phyloP scores from a whole-genome alignment of 352 stramenopile species.

The Phytophthora pluvialis region DNA sequence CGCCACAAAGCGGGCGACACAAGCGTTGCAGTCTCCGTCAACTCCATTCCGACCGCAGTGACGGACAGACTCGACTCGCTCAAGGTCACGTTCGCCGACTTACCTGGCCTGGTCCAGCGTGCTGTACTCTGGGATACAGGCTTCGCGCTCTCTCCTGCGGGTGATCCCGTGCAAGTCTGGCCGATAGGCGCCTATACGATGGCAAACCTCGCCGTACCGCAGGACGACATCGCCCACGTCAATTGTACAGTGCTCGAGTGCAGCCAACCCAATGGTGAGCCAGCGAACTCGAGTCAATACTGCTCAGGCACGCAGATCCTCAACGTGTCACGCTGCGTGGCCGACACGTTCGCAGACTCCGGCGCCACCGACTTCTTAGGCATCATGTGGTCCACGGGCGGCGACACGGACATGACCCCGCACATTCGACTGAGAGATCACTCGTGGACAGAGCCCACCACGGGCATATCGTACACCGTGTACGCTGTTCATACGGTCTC shows the following conservation, averaged over 20 bases:
- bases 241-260: constrained; percentile 38
- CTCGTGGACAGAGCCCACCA: constrained; percentile 30
- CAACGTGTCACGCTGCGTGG: constrained; percentile 37
- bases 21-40: constrained; percentile 10
- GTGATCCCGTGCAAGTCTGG: constrained; percentile 34
- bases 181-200: constrained; percentile 32
- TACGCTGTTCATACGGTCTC: constrained; percentile 34
- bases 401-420: constrained; percentile 21
- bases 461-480: constrained; percentile 18
- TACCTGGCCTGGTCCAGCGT: constrained; percentile 42
- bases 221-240: constrained; percentile 15
- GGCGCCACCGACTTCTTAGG: constrained; percentile 13
- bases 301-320: constrained; percentile 48
- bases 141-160: constrained; percentile 27
- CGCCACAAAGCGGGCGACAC: constrained; percentile 26
- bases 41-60: constrained; percentile 24
- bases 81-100: constrained; percentile 16
- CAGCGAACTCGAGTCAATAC: constrained; percentile 27
- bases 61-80: constrained; percentile 18
- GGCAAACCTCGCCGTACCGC: constrained; percentile 31
- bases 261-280: constrained; percentile 22
- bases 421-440: constrained; percentile 37
- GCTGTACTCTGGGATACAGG: constrained; percentile 49
- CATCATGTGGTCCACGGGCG: constrained; percentile 40
- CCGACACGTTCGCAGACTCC: constrained; percentile 27